Evolutionary conservation across 805 yeast species (phyloP), one percentile per base, ranked within the genome.

Genomic region (Hanseniaspora guilliermondii): DNA sequence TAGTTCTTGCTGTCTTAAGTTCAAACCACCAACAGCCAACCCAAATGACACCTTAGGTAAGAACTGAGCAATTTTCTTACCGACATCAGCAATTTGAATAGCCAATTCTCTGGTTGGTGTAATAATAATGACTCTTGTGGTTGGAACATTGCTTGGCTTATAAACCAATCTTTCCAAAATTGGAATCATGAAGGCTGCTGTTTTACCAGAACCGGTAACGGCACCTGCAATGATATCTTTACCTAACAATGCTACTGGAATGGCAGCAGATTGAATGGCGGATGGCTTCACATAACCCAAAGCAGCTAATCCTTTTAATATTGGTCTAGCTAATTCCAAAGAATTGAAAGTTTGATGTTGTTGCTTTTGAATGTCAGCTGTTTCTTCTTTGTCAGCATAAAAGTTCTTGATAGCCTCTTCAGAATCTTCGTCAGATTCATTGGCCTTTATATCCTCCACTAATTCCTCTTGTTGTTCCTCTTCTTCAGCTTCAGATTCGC

Each of bases 181-280:
- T 14, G 98, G 98, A 54, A 93, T 85, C 83, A 93, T 82, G 66
- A 87, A 93, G 0, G 99, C 99, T 2, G 97, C 98, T 24, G 99
- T 93, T 68, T 93, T 93, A 77, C 99, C 99, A 21, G 97, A 91
- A 73, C 99, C 99, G 4, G 99, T 93, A 24, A 87, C 96, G 36
- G 99, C 99, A 74, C 97, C 97, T 17, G 97, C 99, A 62, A 93
- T 96, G 50, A 93, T 80, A 69, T 93, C 99, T 65, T 87, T 91
- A 62, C 99, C 99, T 58, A 86, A 67, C 40, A 93, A 73, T 1
- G 96, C 96, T 56, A 91, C 81, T 14, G 99, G 98, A 58, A 93
- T 89, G 8, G 95, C 80, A 0, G 96, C 85, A 57, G 89, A 75
- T 72, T 93, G 98, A 71, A 93, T 87, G 14, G 96, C 95, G 0